phyloP scores from a whole-genome alignment of 2,329 filamentous ascomycete genomes.

The Fusarium denticulatum region DNA sequence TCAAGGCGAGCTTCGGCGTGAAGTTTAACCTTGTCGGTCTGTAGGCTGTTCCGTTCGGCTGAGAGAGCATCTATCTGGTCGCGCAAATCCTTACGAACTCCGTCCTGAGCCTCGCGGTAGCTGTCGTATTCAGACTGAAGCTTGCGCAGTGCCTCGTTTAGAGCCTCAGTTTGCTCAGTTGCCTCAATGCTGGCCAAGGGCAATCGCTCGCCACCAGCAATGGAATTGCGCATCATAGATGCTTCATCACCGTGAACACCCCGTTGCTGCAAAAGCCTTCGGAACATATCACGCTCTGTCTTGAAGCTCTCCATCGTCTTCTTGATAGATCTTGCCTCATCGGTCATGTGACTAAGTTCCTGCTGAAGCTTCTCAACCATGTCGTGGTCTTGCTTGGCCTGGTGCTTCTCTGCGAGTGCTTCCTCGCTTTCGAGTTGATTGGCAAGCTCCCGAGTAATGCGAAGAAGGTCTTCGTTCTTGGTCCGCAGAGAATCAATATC shows the following conservation, averaged over 20 bases:
- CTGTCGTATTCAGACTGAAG: slow-evolving; percentile 90
- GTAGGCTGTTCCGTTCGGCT: slow-evolving; percentile 81
- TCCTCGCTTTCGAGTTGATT: slow-evolving; percentile 93
- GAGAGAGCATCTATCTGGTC: slow-evolving; percentile 85
- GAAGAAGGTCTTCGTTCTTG: slow-evolving; percentile 86
- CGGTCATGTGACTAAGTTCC: slow-evolving; percentile 78
- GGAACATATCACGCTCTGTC: slow-evolving; percentile 97
- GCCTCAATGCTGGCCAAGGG: slow-evolving; percentile 69
- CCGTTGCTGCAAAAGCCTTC: slow-evolving; percentile 86
- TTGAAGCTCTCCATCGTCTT: slow-evolving; percentile 92
- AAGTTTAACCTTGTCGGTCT: slow-evolving; percentile 82
- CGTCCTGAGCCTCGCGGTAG: slow-evolving; percentile 85
- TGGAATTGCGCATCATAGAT: slow-evolving; percentile 76
- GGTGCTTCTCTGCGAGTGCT: slow-evolving; percentile 72
- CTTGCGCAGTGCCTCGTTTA: slow-evolving; percentile 83
- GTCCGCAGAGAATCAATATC: slow-evolving; percentile 84
- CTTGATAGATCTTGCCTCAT: slow-evolving; percentile 84
- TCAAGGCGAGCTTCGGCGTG: slow-evolving; percentile 85
- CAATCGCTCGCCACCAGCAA: slow-evolving; percentile 65
- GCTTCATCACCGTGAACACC: slow-evolving; percentile 68
- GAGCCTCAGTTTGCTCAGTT: slow-evolving; percentile 65
- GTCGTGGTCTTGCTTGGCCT: slow-evolving; percentile 71
- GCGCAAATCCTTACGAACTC: slow-evolving; percentile 83
- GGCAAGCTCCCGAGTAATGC: slow-evolving; percentile 84
- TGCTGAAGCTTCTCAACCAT: slow-evolving; percentile 79